Base-by-base conservation (phyloP, 2,329 filamentous ascomycete species). In the Penicillium sp. region DNA sequence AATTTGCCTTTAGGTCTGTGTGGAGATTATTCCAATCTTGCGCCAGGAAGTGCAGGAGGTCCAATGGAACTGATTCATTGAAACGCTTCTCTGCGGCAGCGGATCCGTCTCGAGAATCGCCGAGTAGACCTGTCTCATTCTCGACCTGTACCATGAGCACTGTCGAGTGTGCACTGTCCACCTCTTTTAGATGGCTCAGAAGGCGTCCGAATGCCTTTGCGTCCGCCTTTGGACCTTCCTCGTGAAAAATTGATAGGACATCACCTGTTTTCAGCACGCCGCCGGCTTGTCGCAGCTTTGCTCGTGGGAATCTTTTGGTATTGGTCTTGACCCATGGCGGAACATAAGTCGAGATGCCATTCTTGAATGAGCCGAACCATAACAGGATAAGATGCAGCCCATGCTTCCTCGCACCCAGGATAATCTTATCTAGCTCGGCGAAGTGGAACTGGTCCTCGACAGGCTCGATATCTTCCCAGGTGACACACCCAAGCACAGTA, bases 71-170 rank as follows among this genome's bases (percentile, higher is more conserved):
- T 5, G 72, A 57, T 26, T 71, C 59, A 3, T 55, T 55, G 62
- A 82, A 84, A 0, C 63, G 72, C 48, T 73, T 65, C 19, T 82
- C 70, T 1, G 79, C 81, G 6, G 65, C 64, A 1, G 63, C 62
- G 3, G 74, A 79, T 3, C 77, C 70, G 61, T 84, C 82, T 22
- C 81, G 73, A 8, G 77, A 83, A 61, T 84, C 82, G 0, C 81
- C 80, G 0, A 84, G 69, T 0, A 84, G 57, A 0, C 82, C 82
- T 0, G 75, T 75, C 68, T 84, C 82, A 43, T 84, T 84, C 66
- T 85, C 79, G n/a, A 85, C 81, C 59, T 84, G 82, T 0, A 84
- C 76, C 82, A 84, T 29, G 27, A 29, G 27, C 10, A 29, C 27
- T 11, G 27, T 29, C 27, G 27, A 75, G 44, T 83, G 72, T 11